Evolutionary conservation across 164 flowering plant genomes (phyloP), one percentile per base, ranked within the genome.

Genomic region (Stephania japonica): DNA sequence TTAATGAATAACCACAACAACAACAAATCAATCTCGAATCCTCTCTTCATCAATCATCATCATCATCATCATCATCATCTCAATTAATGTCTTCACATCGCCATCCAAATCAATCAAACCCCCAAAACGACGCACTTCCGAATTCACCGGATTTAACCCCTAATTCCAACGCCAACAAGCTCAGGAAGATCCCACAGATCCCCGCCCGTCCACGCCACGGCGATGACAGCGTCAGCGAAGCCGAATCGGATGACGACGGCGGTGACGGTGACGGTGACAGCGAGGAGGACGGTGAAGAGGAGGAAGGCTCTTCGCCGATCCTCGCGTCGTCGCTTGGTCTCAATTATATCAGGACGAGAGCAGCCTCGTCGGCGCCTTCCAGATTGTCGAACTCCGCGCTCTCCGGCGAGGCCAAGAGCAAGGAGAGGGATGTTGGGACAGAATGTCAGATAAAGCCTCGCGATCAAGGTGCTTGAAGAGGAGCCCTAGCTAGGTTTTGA

Each of bases 161-260:
- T 21, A 8, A 56, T 6, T n/a, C 67, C 81, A 61, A 38, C 83
- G 7, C 72, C 50, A 18, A 75, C 69, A 87, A 85, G 83, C 89
- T 89, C 38, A 77, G 85, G 68, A 93, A 93, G 75, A 87, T 90
- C 47, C 92, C 92, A 21, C 92, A 83, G 26, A 88, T 93, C 62
- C 89, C 91, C 0, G 42, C 65, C 7, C 87, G 87, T n/a, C 83
- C 84, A 7, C 23, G 11, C 42, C 64, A 50, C 41, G 50, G 7
- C 6, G 44, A 62, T 0, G 41, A 14, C 3, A 38, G 12, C 41
- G 69, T 10, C 42, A 50, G 38, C 50, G 27, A 19, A 14, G 78
- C 68, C 26, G 74, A 61, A 10, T 79, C 43, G 18, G 70, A 41
- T n/a, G 73, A n/a, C 56, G 70, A 41, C 16, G 73, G 16, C 56